Evolutionary conservation across 768 basidiomycete species (phyloP), one percentile per base, ranked within the genome.

Genomic region (Porphyrellus cyaneotinctus): DNA sequence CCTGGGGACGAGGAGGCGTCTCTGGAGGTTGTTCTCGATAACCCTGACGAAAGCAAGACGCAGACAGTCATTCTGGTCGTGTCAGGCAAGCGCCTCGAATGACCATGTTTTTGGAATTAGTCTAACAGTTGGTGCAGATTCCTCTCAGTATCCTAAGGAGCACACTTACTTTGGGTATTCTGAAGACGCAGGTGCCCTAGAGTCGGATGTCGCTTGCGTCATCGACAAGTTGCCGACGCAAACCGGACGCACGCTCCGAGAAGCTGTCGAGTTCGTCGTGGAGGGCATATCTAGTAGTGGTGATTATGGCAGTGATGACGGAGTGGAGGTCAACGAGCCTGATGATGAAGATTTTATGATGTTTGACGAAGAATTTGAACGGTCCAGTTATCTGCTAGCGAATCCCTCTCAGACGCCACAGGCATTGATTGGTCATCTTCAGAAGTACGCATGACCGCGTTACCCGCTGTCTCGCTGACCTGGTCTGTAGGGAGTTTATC

Each of bases 1-100:
- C 41, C 73, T 23, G 83, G 83, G 24, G 84, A 85, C 24, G 84
- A 86, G 45, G 84, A 86, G 56, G 83, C 83, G 15, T 74, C 78
- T n/a, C 67, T 87, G n/a, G 76, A 83, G 47, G 69, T 84, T 28
- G 60, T 61, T 13, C 67, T 85, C 22, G 62, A 67, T 38, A 54
- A 48, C 43, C 2, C 32, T 13, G 14, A 22, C 7, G 26, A 49
- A 30, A 14, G 5, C 2, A 53, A 36, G 33, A 9, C 15, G 2
- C 52, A 48, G 15, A 42, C 70, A 2, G 62, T 77, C 33, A 75
- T 72, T 54, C 61, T 85, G 22, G 65, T 82, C 28, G 70, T 82
- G 24, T 78, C 82, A 38, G 83, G 81, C 76, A 58, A 36, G 74
- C 59, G 18, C 6, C 18, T 41, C 17, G 13, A 13, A 14, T n/a